Percentiles rank a stretch among this genome's conserved stretches.
Conservation (phyloP, 1,284 basidiomycete species). For the Inonotus hispidus region DNA sequence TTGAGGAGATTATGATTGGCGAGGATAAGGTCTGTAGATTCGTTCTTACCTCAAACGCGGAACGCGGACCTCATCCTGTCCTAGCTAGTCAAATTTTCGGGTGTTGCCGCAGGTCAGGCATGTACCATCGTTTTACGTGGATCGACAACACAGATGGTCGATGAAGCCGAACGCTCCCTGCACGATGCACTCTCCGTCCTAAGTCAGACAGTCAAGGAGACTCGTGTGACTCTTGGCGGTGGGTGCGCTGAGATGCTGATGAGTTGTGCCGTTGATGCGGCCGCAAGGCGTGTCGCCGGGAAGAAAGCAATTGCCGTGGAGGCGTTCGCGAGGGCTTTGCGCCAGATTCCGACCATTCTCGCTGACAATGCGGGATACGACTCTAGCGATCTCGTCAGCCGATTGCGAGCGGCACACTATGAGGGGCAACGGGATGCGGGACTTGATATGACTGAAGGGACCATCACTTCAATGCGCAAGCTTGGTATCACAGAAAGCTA, state of each 20-base stretch:
- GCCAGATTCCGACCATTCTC: constrained; percentile 94
- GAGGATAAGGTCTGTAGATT: constrained; percentile 81
- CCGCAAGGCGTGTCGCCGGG: constrained; percentile 78
- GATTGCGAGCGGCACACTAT: constrained; percentile 90
- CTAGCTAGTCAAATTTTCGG: constrained; percentile 98
- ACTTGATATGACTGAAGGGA: constrained; percentile 75
- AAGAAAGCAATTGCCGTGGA: constrained; percentile 97
- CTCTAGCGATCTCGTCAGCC: constrained; percentile 91
- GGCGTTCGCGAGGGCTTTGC: constrained; percentile 82
- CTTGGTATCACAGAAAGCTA: constrained; percentile 94
- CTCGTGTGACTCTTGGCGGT: constrained; percentile 88
- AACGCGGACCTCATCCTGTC: neutral
- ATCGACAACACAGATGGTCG: constrained; percentile 97
- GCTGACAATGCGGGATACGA: constrained; percentile 99
- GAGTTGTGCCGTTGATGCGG: constrained; percentile 92
- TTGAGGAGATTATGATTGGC: constrained; percentile 99
- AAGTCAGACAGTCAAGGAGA: constrained; percentile 97
- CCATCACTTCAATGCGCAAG: constrained; percentile 82
- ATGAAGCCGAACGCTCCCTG: constrained; percentile 96
- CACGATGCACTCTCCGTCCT: constrained; percentile 97
- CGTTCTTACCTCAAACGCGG: neutral
- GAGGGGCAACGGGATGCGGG: constrained; percentile 84
- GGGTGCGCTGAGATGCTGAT: constrained; percentile 99
- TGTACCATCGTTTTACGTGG: constrained; percentile 98
- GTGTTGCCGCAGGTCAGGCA: constrained; percentile 97